Evolutionary conservation across 139 green algal genomes (phyloP), one percentile per base, ranked within the genome.

Genomic region (Zygnema cylindricum): DNA sequence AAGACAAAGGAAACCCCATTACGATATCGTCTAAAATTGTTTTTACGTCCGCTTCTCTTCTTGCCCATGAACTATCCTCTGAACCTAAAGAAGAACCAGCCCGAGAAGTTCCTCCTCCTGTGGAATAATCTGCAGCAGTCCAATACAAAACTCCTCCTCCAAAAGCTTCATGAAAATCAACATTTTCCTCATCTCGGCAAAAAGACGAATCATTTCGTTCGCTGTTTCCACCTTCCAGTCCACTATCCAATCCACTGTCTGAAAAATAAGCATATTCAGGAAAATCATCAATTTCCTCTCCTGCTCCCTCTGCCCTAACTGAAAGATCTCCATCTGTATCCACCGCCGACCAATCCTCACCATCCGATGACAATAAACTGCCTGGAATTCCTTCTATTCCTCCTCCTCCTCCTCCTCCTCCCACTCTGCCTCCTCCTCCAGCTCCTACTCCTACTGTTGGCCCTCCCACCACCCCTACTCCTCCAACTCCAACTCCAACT

Each of bases 121-220:
- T 69, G 1, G 33, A 2, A 75, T 84, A 88, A 43, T 90, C 76
- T 32, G 49, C 76, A 32, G 78, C 78, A 32, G 42, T 86, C 86
- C 86, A 90, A 76, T 90, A 90, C 22, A 90, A 69, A 75, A 90
- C 76, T 39, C 86, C 86, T 16, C 86, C 86, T 57, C 76, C 86
- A 49, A 90, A 90, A 35, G 81, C 55, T n/a, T 69, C 36, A 41
- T 69, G 55, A 69, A 82, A 90, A 41, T 90, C 85, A 55, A 87
- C 82, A 84, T 82, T 42, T 30, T 38, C 36, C n/a, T 87, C 82
- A 43, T 87, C 82, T 33, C 81, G 69, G 42, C 23, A 85, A 16
- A 85, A 71, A 39, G 0, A 39, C 79, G 69, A 25, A 49, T 69
- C 22, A 25, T 7, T 23, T 25, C 79, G 7, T 38, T 36, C 79